Percentiles rank a stretch among this genome's conserved stretches.
These are phyloP conservation scores for Mycena citricolor DNA, from an alignment of 1,284 basidiomycete species.

Conservation along the genomic window DNA sequence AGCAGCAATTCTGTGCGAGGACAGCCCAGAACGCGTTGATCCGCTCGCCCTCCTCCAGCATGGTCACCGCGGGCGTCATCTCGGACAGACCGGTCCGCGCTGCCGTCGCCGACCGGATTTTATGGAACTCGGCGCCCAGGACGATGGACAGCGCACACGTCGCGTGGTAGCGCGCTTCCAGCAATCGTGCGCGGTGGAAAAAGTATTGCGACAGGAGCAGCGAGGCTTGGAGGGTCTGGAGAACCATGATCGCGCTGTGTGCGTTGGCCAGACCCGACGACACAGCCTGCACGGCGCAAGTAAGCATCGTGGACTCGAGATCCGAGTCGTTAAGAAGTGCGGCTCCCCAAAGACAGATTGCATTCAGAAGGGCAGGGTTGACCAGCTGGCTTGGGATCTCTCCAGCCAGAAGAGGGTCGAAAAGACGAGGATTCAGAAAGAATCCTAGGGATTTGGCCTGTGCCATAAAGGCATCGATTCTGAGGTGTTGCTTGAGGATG, in stretches of 20 bases:
- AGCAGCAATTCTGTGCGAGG: conserved; percentile 43
- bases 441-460: background rate
- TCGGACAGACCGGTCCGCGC: conserved; percentile 24
- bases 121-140: conserved; percentile 40
- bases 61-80: conserved; percentile 27
- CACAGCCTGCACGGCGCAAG: conserved; percentile 11
- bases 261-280: conserved; percentile 2
- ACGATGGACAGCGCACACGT: conserved; percentile 41
- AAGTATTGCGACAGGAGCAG: conserved; percentile 57
- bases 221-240: conserved; percentile 57
- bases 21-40: conserved; percentile 54
- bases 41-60: conserved; percentile 52
- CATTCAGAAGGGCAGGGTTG: conserved; percentile 11
- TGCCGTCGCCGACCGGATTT: conserved; percentile 32
- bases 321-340: conserved; percentile 34
- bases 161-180: conserved; percentile 45
- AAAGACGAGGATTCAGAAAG: conserved; percentile 3
- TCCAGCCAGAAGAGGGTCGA: conserved; percentile 28
- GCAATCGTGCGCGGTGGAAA: conserved; percentile 41
- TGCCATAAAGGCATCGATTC: too few species aligned
- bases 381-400: conserved; percentile 21
- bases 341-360: conserved; percentile 19
- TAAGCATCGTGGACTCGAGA: conserved; percentile 6
- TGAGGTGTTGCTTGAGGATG: too few species aligned
- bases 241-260: conserved; percentile 22